phyloP scores from a whole-genome alignment of 768 basidiomycete genomes.

The Pleurotus platypus region DNA sequence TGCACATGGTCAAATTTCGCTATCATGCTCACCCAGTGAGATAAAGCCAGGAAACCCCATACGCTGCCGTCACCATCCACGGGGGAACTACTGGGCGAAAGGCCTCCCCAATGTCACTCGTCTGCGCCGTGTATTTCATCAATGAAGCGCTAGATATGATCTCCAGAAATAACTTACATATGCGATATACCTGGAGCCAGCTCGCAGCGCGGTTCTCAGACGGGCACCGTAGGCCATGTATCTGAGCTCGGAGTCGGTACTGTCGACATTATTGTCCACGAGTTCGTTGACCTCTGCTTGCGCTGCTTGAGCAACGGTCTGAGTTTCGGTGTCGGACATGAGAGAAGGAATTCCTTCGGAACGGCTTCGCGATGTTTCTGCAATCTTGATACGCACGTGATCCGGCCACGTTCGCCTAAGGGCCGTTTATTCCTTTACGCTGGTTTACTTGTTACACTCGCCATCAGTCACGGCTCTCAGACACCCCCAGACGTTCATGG shows the following conservation, averaged over 20 bases:
- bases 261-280: conserved; percentile 61
- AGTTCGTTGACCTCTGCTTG: conserved; percentile 51
- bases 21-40: conserved; percentile 43
- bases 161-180: conserved; percentile 44
- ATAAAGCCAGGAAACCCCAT: conserved; percentile 82
- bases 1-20: conserved; percentile 1
- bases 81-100: conserved; percentile 79
- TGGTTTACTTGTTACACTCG: not conserved
- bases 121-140: conserved; percentile 33
- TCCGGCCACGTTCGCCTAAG: conserved; percentile 8
- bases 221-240: conserved; percentile 80
- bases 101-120: conserved; percentile 80
- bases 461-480: not conserved
- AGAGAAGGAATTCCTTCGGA: conserved; percentile 6
- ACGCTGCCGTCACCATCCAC: conserved; percentile 68
- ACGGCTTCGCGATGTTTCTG: not conserved
- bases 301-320: conserved; percentile 32
- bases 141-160: no score
- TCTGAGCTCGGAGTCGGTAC: conserved; percentile 63
- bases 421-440: not conserved
- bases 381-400: not conserved
- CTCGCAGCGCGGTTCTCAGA: conserved; percentile 70
- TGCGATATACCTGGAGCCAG: conserved; percentile 69
- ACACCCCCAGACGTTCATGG: conserved; percentile 7
- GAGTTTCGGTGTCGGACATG: conserved; percentile 29